Base-by-base conservation (phyloP, 495 filamentous ascomycete species). In the Annulohypoxylon nitens region DNA sequence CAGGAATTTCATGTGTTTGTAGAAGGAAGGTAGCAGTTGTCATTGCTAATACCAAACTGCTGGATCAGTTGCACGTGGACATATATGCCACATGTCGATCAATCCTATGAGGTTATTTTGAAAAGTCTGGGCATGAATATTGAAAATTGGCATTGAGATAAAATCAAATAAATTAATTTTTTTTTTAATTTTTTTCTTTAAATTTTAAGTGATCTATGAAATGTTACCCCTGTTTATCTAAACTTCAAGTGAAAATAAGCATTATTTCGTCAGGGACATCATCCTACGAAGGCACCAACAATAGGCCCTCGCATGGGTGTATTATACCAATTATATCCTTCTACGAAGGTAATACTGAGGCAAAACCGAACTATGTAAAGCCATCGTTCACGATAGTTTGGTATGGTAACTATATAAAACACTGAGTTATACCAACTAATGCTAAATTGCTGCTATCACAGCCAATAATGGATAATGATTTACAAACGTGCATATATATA, bases 81-180 rank as follows among this genome's bases (percentile, higher is more conserved):
- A 37, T 65, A 20, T 20, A 39, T 54, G 34, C 55, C 47, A 48
- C 58, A 69, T 48, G 16, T 47, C 39, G 25, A 12, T 18, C 14
- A 41, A 48, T 16, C 14, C 33, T 36, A 25, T 53, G 47, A 54
- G 45, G 16, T 23, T 41, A 33, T 54, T n/a, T n/a, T 26, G 12
- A 23, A 4, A 25, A 51, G 14, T 23, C n/a, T 10, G n/a, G 8
- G 16, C n/a, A 11, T 51, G 43, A 37, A 50, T 50, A 43, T 55
- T 20, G 6, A 33, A 23, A 53, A 64, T 20, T 8, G 5, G 14
- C 18, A n/a, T 58, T 11, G 53, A 66, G 62, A 71, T 66, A 71
- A 66, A 71, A 61, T 71, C 20, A 50, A 62, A 50, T 55, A 67
- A 67, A 67, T 48, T 18, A 47, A 41, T 60, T 39, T 60, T 60